Evolutionary conservation across 1,139 yeast genomes (phyloP).

Genomic region (Geotrichum bryndzae): DNA sequence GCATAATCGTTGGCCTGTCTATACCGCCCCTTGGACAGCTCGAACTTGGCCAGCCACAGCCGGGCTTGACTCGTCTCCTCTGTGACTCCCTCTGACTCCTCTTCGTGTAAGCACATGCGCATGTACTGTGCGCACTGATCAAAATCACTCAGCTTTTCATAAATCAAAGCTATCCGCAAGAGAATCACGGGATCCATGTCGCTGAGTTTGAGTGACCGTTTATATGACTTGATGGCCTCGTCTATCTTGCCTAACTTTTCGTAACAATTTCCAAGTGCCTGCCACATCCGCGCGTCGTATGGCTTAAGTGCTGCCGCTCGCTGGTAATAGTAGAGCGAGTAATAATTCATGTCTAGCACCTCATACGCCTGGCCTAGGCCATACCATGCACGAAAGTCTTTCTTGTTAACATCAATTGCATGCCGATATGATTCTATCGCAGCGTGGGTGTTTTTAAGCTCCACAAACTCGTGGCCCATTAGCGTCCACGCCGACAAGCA

Average conservation of each 20-base stretch:
- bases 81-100: conserved; percentile 51
- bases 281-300: conserved; percentile 92
- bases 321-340: conserved; percentile 88
- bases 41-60: conserved; percentile 78
- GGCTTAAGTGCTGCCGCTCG: conserved; percentile 87
- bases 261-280: conserved; percentile 85
- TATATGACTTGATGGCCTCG: conserved; percentile 56
- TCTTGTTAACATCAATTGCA: conserved; percentile 83
- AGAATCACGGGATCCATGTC: conserved; percentile 50
- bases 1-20: conserved; percentile 71
- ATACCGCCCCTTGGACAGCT: conserved; percentile 52
- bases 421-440: conserved; percentile 93
- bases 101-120: conserved; percentile 65
- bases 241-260: conserved; percentile 66
- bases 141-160: conserved; percentile 50
- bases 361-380: conserved; percentile 98
- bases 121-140: conserved; percentile 58
- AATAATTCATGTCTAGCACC: conserved; percentile 89
- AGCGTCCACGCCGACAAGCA: conserved; percentile 94
- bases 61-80: conserved; percentile 80
- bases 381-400: conserved; percentile 97
- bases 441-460: conserved; percentile 91
- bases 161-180: conserved; percentile 62
- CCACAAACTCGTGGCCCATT: conserved; percentile 98
- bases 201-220: conserved; percentile 45